These are phyloP conservation scores for Paxillus rubicundulus DNA, from an alignment of 768 basidiomycete genomes.

Conservation along the genomic window DNA sequence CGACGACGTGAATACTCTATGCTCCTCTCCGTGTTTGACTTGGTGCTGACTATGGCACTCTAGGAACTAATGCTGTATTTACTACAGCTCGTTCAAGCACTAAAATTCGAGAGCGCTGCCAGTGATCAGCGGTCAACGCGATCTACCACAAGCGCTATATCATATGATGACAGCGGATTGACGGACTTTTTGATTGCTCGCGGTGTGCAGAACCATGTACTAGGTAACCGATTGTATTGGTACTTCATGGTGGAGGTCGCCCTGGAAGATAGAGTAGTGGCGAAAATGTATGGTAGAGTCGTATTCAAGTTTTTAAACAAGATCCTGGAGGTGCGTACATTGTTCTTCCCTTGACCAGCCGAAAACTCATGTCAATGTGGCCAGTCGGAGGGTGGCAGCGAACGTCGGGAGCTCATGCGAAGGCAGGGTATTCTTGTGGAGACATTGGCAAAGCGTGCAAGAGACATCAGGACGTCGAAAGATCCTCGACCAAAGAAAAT, in stretches of 20 bases:
- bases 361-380: not conserved
- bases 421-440: constrained; percentile 89
- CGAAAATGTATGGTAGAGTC: constrained; percentile 91
- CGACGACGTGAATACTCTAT: constrained; percentile 68
- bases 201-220: constrained; percentile 75
- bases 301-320: constrained; percentile 89
- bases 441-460: constrained; percentile 79
- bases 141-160: constrained; percentile 68
- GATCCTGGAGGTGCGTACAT: constrained; percentile 68
- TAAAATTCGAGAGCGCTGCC: constrained; percentile 89
- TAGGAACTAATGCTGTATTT: constrained; percentile 93
- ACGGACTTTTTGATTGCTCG: constrained; percentile 89
- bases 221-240: constrained; percentile 95
- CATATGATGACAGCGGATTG: constrained; percentile 89
- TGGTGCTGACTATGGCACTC: not conserved
- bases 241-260: constrained; percentile 97
- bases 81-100: constrained; percentile 93
- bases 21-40: not conserved
- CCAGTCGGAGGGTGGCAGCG: constrained; percentile 71
- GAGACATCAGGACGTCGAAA: constrained; percentile 84
- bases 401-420: constrained; percentile 84
- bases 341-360: not conserved
- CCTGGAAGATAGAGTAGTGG: constrained; percentile 77
- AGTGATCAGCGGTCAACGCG: constrained; percentile 76
- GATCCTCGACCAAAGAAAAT: constrained; percentile 97